These are phyloP conservation scores for Chamaecyparis obtusa DNA, from an alignment of 75 land plant genomes.

Conservation along the genomic window DNA sequence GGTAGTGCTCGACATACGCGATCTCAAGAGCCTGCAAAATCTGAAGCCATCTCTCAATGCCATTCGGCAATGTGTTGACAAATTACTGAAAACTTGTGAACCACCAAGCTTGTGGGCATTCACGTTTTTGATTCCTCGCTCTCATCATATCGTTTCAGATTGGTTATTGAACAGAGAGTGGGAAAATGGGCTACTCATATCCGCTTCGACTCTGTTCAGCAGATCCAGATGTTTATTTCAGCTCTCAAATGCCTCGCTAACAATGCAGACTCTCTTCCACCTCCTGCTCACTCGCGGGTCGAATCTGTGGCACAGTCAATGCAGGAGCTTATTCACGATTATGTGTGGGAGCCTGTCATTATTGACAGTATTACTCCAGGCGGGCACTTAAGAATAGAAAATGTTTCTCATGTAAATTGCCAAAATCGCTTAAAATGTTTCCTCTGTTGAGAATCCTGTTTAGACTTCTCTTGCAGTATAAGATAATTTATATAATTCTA, in stretches of 20 bases:
- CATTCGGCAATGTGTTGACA: slow-evolving; percentile 23
- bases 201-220: slow-evolving; percentile 40
- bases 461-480: too few relatives aligned
- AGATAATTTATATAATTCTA: too few relatives aligned
- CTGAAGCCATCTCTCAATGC: slow-evolving; percentile 30
- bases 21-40: slow-evolving; percentile 32
- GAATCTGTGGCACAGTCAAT: slow-evolving; percentile 35
- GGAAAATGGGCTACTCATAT: slow-evolving; percentile 26
- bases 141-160: slow-evolving; percentile 56
- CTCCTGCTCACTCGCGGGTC: slow-evolving; percentile 14
- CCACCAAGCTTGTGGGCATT: slow-evolving; percentile 42
- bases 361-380: slow-evolving; percentile 19
- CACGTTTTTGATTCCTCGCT: slow-evolving; percentile 74
- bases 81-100: slow-evolving; percentile 42
- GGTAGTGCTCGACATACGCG: slow-evolving; percentile 9
- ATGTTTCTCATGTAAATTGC: not conserved
- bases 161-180: slow-evolving; percentile 30
- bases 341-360: slow-evolving; percentile 47
- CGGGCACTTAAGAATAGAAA: not conserved
- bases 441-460: too few relatives aligned
- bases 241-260: slow-evolving; percentile 17
- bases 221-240: slow-evolving; percentile 25
- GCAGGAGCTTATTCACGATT: slow-evolving; percentile 65
- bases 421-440: too few relatives aligned
- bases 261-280: not conserved